Evolutionary conservation across 805 yeast species (phyloP).

Genomic region (Ogataea ganodermae): DNA sequence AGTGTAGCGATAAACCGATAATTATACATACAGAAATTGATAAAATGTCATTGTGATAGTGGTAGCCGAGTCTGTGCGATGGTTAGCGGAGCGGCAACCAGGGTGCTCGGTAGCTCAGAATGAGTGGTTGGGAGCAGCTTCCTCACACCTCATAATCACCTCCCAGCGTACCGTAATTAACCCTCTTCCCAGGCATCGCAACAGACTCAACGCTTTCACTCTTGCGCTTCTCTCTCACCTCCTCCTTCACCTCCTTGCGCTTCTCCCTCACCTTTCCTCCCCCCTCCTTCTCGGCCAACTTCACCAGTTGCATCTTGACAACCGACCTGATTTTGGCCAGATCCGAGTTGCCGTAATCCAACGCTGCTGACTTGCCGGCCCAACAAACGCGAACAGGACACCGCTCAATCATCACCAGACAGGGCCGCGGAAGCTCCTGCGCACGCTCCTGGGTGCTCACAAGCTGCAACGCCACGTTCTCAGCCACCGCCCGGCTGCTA

Average conservation of each 20-base stretch:
- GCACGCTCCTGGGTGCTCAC: constrained; percentile 1
- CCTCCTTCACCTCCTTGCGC: background rate
- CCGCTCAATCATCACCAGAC: constrained; percentile 36
- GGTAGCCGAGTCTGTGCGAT: no score
- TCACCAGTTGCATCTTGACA: constrained; percentile 54
- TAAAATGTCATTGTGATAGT: no score
- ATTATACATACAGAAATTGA: no score
- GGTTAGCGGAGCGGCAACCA: no score
- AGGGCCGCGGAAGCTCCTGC: constrained; percentile 28
- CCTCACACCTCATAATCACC: constrained; percentile 15
- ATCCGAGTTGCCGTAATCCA: constrained; percentile 47
- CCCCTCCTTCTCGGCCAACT: constrained; percentile 47
- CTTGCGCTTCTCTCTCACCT: background rate
- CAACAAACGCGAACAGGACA: constrained; percentile 55
- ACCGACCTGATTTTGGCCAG: constrained; percentile 49
- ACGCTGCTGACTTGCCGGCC: constrained; percentile 45
- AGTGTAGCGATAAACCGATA: no score
- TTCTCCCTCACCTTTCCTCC: constrained; percentile 30
- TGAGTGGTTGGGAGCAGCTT: no score
- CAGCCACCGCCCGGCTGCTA: constrained; percentile 51
- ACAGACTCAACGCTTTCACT: background rate
- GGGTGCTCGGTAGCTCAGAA: no score
- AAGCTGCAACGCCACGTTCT: constrained; percentile 37
- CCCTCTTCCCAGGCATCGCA: constrained; percentile 3
- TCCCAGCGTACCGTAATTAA: constrained; percentile 15